Percentiles rank a stretch among this genome's conserved stretches.
These are phyloP conservation scores for Dichotomopilus funicola DNA, from an alignment of 2,329 filamentous ascomycete species.

Conservation along the genomic window DNA sequence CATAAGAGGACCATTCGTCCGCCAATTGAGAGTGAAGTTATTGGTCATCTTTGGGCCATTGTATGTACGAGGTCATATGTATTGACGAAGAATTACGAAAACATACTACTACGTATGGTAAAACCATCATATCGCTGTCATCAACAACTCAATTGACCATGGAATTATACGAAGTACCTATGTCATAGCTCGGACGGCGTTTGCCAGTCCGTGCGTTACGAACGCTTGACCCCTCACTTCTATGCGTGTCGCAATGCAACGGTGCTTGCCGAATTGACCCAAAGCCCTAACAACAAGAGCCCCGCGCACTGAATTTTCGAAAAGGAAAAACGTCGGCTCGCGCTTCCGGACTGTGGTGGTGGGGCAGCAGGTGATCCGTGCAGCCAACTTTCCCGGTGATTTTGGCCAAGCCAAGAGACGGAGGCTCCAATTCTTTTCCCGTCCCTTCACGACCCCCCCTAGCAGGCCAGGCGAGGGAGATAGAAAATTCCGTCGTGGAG, in stretches of 20 bases:
- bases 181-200: no score
- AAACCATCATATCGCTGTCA: no score
- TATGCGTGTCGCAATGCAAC: constrained; percentile 3
- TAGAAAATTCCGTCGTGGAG: constrained; percentile 14
- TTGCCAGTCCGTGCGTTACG: no score
- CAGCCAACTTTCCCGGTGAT: constrained; percentile 5
- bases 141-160: no score
- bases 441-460: constrained; percentile 6
- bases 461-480: constrained; percentile 6
- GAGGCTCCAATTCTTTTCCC: constrained; percentile 17
- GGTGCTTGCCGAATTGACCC: background rate
- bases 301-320: constrained; percentile 23
- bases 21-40: no score
- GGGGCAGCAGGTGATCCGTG: constrained; percentile 19
- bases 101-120: no score
- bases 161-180: no score
- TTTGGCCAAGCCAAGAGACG: constrained; percentile 1
- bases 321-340: constrained; percentile 18
- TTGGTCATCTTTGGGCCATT: no score
- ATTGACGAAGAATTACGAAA: no score
- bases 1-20: no score
- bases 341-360: background rate
- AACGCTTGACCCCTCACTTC: background rate
- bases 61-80: no score
- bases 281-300: constrained; percentile 20